Base-by-base conservation (phyloP, 2,329 filamentous ascomycete species). In the Cercospora canescens region DNA sequence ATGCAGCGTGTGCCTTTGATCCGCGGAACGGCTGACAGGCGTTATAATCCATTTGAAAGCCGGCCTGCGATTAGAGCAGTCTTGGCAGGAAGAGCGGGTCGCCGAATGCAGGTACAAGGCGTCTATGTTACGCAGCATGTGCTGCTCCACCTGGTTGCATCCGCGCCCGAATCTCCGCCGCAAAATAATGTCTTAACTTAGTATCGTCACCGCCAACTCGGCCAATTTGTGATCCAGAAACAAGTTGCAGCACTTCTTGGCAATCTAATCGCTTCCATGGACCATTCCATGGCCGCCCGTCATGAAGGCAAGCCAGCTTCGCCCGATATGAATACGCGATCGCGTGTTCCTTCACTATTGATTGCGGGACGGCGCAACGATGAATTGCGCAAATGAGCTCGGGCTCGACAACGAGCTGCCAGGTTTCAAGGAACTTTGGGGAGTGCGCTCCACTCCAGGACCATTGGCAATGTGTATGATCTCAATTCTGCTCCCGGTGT, bases 131-230 rank as follows among this genome's bases (percentile, higher is more conserved):
- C 63, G 55, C 63, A 48, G 52, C 66, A 58, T 60, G 35, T 24
- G 21, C 54, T 16, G 28, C 21, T 50, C 26, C 16, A 32, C 34
- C 41, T 62, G 50, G 37, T 48, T 60, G 34, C 58, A 39, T 34
- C 63, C 63, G 16, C 35, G 24, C 50, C 48, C 59, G 57, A 34
- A 60, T 21, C 65, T 64, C 58, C 59, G 60, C 65, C 48, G 65
- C 65, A 67, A 52, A 52, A 16, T 50, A n/a, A 34, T 45, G 12
- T 48, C 63, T 28, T 60, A 56, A 28, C 39, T 60, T 30, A 58
- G 37, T 59, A 39, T 69, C 62, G 54, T 64, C 41, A 63, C 73
- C 75, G 54, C 76, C 76, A 64, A 78, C 75, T 24, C 24, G 41
- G 24, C 18, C 41, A 45, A n/a, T 45, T 45, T 45, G 39, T 18